Evolutionary conservation across 306 rosid genomes (phyloP).

Genomic region (Quercus berberidifolia): DNA sequence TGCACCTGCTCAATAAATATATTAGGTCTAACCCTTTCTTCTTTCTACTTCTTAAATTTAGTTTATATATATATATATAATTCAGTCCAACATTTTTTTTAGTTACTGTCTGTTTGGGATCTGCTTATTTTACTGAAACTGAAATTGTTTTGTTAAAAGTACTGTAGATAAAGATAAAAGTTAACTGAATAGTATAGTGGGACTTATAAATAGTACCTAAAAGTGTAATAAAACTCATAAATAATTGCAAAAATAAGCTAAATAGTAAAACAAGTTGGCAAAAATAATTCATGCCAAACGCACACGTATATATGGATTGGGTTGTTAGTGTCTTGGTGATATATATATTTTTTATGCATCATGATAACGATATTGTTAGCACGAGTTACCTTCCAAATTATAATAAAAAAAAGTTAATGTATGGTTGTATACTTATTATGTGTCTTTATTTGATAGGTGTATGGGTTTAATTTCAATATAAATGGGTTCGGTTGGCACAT

Average conservation of each 20-base stretch:
- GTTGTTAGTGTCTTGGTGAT: too few relatives aligned
- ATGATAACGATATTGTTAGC: slow-evolving; percentile 16
- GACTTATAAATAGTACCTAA: fast-evolving
- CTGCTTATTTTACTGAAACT: too few relatives aligned
- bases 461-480: background rate
- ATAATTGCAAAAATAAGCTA: too few relatives aligned
- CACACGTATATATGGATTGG: too few relatives aligned
- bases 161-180: too few relatives aligned
- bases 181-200: fast-evolving
- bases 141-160: fast-evolving
- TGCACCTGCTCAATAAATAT: slow-evolving; percentile 38
- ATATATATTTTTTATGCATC: background rate
- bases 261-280: too few relatives aligned
- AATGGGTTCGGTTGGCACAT: slow-evolving; percentile 9
- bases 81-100: too few relatives aligned
- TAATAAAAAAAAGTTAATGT: background rate
- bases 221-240: fast-evolving
- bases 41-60: background rate
- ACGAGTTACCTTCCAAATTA: slow-evolving; percentile 7
- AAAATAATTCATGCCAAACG: too few relatives aligned
- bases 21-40: background rate
- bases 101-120: too few relatives aligned
- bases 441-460: slow-evolving; percentile 19
- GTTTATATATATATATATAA: background rate
- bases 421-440: background rate